Evolutionary conservation across 2,329 filamentous ascomycete genomes (phyloP).

Genomic region (Botrytis galanthina): DNA sequence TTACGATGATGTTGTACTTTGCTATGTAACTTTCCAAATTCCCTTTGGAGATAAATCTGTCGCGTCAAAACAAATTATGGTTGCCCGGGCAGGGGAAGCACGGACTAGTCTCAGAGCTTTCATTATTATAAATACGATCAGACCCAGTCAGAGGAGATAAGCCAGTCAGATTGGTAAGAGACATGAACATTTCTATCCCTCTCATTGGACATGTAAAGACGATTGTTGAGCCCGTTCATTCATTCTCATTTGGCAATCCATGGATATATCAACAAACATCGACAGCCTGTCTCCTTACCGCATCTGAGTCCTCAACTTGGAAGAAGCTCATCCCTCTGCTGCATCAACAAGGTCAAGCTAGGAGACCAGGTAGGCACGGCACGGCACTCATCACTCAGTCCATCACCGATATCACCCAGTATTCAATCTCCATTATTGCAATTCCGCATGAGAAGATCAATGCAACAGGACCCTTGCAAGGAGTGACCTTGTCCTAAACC

Average conservation of each 20-base stretch:
- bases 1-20: constrained; percentile 14
- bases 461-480: constrained; percentile 15
- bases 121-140: constrained; percentile 12
- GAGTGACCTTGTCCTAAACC: constrained; percentile 19
- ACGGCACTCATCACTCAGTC: background rate
- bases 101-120: constrained; percentile 8
- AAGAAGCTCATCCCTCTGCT: background rate
- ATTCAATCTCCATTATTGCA: background rate
- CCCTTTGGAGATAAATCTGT: constrained; percentile 14
- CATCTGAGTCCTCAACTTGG: background rate
- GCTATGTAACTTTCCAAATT: constrained; percentile 6
- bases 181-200: background rate
- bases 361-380: background rate
- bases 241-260: background rate
- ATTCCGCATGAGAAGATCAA: background rate
- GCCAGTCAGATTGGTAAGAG: background rate
- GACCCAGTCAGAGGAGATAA: background rate
- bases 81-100: constrained; percentile 13
- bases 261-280: background rate
- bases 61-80: constrained; percentile 21
- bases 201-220: background rate
- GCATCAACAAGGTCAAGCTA: constrained; percentile 3
- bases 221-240: background rate
- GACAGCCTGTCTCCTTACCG: background rate
- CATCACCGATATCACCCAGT: background rate